Evolutionary conservation across 2,329 filamentous ascomycete genomes (phyloP), one percentile per base, ranked within the genome.

Genomic region (Colletotrichum sublineola): DNA sequence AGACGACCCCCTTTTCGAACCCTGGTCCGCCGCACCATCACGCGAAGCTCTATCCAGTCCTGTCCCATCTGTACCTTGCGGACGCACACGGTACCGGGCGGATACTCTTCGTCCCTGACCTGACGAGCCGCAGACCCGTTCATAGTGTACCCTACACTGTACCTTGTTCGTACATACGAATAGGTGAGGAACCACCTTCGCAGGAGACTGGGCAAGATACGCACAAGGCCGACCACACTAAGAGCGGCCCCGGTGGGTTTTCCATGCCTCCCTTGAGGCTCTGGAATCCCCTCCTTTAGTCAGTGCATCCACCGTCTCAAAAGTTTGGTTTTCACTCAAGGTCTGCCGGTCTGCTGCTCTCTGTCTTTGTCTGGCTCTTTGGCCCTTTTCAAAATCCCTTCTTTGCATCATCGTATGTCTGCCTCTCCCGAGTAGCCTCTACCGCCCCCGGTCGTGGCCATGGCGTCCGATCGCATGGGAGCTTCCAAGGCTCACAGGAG

Each of bases 401-500:
- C 38, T 61, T 58, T 56, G 29, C 58, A 42, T n/a, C 36, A 14
- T 68, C 44, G 61, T 57, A 57, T 63, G 68, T 72, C 57, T 63
- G 56, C 36, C 29, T 69, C 38, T 56, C 56, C 50, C 68, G 63
- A 64, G 50, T 52, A 57, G 62, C 63, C 53, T 63, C 56, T 40
- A 40, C 58, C 55, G 44, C 46, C 60, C 68, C 57, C 38, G 73
- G 61, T 71, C 57, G 63, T 68, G 72, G 72, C 62, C 72, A 75
- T 75, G 74, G 74, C 72, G 68, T 68, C 62, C 55, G 68, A 74
- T 57, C 68, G 62, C 40, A 71, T 61, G 55, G 72, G 74, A 66
- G 68, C 72, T 69, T 72, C 65, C 64, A 71, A 75, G 68, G 68
- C 74, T 75, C 68, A 75, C 74, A 72, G 72, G 65, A 73, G 65